These are phyloP conservation scores for Pugionium cornutum DNA, from an alignment of 345 rosid genomes.

Conservation along the genomic window DNA sequence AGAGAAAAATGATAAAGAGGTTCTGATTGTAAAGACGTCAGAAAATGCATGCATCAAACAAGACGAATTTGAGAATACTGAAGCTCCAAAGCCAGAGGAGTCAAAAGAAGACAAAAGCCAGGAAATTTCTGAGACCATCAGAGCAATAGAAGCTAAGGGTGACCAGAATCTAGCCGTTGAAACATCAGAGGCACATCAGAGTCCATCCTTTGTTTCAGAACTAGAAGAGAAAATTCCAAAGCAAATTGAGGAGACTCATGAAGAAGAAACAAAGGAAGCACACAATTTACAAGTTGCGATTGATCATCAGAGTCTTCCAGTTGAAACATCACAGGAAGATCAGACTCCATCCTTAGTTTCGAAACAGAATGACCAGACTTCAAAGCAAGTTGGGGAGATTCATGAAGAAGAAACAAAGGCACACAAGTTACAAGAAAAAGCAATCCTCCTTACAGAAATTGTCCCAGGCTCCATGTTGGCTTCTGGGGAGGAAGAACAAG, in stretches of 20 bases:
- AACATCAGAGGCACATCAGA: conserved; percentile 1
- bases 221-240: conserved; percentile 28
- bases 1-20: conserved; percentile 13
- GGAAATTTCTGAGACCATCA: conserved; percentile 1
- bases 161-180: conserved; percentile 19
- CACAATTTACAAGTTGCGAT: neutral
- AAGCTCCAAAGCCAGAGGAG: conserved; percentile 25
- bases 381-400: conserved; percentile 1
- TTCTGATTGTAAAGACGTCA: conserved; percentile 4
- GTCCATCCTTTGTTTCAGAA: conserved; percentile 22
- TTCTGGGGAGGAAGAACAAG: conserved; percentile 34
- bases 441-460: conserved; percentile 15
- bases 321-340: conserved; percentile 2
- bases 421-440: conserved; percentile 24
- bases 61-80: conserved; percentile 13
- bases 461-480: conserved; percentile 25
- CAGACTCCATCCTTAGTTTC: conserved; percentile 14
- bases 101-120: conserved; percentile 25
- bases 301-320: conserved; percentile 16
- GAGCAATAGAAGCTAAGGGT: conserved; percentile 13
- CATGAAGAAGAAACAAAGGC: conserved; percentile 26
- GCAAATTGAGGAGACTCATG: conserved; percentile 17
- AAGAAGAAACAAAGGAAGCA: conserved; percentile 29
- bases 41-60: conserved; percentile 16
- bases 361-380: conserved; percentile 10